Conservation (phyloP, 306 rosid genomes). For the Elaeagnus macrophylla region DNA sequence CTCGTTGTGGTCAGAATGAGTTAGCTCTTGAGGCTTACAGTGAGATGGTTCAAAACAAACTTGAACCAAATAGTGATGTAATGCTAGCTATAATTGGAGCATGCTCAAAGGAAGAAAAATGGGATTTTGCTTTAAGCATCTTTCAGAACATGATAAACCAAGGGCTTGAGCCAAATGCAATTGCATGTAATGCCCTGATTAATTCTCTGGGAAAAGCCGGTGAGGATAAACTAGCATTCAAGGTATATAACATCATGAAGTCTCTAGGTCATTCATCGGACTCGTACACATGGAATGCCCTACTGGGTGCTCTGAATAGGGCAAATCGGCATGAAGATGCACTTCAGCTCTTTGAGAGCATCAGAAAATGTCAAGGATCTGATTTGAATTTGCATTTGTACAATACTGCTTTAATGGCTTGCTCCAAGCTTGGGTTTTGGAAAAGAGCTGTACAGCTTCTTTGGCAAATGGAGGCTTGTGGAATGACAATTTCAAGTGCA, state of each 20-base stretch:
- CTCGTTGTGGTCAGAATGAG: constrained; percentile 49
- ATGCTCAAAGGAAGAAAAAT: constrained; percentile 66
- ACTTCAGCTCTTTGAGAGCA: constrained; percentile 54
- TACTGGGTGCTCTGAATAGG: constrained; percentile 50
- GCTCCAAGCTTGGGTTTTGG: constrained; percentile 80
- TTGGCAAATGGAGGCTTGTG: constrained; percentile 76
- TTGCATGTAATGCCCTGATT: constrained; percentile 65
- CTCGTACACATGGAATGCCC: constrained; percentile 65
- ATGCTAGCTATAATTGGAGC: constrained; percentile 58
- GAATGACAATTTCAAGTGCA: constrained; percentile 34
- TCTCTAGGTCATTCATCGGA: constrained; percentile 57
- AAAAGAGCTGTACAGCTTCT: constrained; percentile 60
- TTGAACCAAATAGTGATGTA: constrained; percentile 48
- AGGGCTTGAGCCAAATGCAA: constrained; percentile 46
- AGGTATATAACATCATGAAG: constrained; percentile 34
- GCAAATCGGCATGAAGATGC: constrained; percentile 44
- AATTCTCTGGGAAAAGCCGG: constrained; percentile 70
- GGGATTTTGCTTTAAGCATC: constrained; percentile 51
- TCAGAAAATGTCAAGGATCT: constrained; percentile 27
- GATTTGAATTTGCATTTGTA: constrained; percentile 47
- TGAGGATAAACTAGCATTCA: constrained; percentile 57
- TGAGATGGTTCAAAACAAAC: constrained; percentile 60
- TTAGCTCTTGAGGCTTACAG: constrained; percentile 66
- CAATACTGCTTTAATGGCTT: constrained; percentile 58
- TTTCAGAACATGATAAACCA: constrained; percentile 50